Percentiles rank a stretch among this genome's conserved stretches.
phyloP scores from a whole-genome alignment of 257 asterid species.

The Solanum peruvianum region DNA sequence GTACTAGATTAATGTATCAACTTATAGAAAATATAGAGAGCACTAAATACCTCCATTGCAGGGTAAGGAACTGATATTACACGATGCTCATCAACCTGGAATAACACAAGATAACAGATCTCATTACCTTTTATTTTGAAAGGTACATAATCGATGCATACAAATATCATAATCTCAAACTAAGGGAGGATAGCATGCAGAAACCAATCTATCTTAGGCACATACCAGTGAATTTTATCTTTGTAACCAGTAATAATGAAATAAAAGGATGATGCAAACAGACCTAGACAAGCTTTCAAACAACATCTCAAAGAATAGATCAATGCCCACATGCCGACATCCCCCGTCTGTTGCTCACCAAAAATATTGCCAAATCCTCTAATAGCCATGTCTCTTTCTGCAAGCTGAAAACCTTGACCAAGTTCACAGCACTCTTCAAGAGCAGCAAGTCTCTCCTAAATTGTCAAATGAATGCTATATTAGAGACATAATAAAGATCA shows the following conservation, averaged over 20 bases:
- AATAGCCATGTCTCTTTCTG: slow-evolving; percentile 98
- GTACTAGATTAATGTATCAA: neutral
- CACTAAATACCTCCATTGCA: slow-evolving; percentile 67
- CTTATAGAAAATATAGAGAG: neutral
- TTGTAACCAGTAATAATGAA: neutral
- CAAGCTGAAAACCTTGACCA: slow-evolving; percentile 97
- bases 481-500: neutral
- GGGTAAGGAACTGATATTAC: slow-evolving; percentile 71
- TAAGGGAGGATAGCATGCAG: neutral
- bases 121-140: neutral
- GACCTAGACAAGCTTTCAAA: slow-evolving; percentile 96
- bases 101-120: slow-evolving; percentile 11
- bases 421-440: slow-evolving; percentile 92
- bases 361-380: slow-evolving; percentile 97
- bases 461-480: slow-evolving; percentile 12
- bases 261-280: slow-evolving; percentile 1
- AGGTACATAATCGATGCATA: neutral
- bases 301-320: slow-evolving; percentile 98
- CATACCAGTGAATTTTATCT: neutral
- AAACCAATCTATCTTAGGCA: neutral
- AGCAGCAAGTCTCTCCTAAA: slow-evolving; percentile 88
- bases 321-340: slow-evolving; percentile 98
- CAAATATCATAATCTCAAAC: neutral
- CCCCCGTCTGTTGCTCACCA: slow-evolving; percentile 99
- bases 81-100: slow-evolving; percentile 91